Conservation (phyloP, 2,329 filamentous ascomycete species). For the Teratosphaeria pseudoeucalypti region DNA sequence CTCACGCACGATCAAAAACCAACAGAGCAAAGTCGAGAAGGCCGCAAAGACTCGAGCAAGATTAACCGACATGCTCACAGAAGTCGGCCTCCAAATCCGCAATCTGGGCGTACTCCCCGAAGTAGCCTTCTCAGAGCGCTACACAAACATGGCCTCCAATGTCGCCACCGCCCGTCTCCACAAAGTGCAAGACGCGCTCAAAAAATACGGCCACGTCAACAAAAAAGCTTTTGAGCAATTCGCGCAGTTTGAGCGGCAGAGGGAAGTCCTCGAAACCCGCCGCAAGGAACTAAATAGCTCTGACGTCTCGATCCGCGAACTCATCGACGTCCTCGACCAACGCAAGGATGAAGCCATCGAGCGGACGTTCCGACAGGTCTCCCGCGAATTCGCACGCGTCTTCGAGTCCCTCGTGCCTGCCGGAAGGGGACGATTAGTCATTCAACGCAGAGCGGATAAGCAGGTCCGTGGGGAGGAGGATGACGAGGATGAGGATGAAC, state of each 20-base stretch:
- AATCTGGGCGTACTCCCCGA: constrained; percentile 89
- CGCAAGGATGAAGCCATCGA: constrained; percentile 97
- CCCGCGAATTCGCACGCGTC: constrained; percentile 80
- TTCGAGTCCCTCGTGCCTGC: constrained; percentile 94
- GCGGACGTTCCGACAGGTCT: constrained; percentile 96
- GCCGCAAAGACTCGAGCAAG: constrained; percentile 79
- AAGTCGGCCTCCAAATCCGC: constrained; percentile 79
- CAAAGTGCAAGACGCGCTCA: constrained; percentile 83
- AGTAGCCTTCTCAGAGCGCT: constrained; percentile 76
- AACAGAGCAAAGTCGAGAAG: constrained; percentile 86
- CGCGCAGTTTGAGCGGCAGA: constrained; percentile 88
- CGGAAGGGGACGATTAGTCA: constrained; percentile 81
- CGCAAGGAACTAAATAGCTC: constrained; percentile 79
- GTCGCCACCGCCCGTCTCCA: constrained; percentile 58
- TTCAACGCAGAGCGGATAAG: constrained; percentile 78
- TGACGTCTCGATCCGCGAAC: constrained; percentile 77
- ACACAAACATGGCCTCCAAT: constrained; percentile 70
- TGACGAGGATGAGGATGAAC: constrained; percentile 38
- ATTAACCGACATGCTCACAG: constrained; percentile 63
- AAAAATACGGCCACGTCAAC: constrained; percentile 91
- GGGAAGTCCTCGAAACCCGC: constrained; percentile 74
- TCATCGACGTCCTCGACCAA: constrained; percentile 85
- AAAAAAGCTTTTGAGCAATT: constrained; percentile 99
- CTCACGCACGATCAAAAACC: constrained; percentile 65
- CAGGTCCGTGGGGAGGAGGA: constrained; percentile 34